Conservation (phyloP, 805 yeast species). For the Teunomyces lycoperdinae region DNA sequence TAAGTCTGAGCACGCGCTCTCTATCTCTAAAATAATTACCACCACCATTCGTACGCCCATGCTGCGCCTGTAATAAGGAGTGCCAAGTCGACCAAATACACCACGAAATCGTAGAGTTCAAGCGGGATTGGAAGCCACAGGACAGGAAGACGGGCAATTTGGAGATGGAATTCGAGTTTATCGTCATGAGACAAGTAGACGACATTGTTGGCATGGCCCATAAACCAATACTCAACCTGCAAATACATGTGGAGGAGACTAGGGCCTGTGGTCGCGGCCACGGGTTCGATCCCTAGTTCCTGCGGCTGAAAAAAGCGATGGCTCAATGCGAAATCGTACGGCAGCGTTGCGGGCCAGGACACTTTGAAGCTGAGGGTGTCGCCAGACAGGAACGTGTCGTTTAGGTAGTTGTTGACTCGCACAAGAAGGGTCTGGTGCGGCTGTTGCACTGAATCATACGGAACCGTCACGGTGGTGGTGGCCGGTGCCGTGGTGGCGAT, state of each 20-base stretch:
- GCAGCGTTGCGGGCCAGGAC: slow-evolving; percentile 37
- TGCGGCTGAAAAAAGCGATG: slow-evolving; percentile 21
- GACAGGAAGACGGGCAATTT: slow-evolving; percentile 24
- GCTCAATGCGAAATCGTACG: slow-evolving; percentile 21
- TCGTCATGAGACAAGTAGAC: slow-evolving; percentile 9
- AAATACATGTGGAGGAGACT: slow-evolving; percentile 15
- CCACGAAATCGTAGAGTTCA: slow-evolving; percentile 26
- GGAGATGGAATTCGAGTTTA: slow-evolving; percentile 20
- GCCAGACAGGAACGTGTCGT: slow-evolving; percentile 21
- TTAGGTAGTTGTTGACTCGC: slow-evolving; percentile 32
- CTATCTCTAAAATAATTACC: too few species aligned
- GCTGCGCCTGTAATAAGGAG: slow-evolving; percentile 2
- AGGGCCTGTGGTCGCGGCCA: not conserved
- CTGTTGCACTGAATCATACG: slow-evolving; percentile 6
- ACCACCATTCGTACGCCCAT: not conserved
- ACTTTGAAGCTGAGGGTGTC: slow-evolving; percentile 28
- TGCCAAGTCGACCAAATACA: slow-evolving; percentile 24
- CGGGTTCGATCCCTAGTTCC: slow-evolving; percentile 4
- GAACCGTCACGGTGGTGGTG: slow-evolving; percentile 3
- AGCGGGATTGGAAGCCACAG: slow-evolving; percentile 31
- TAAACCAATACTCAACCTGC: slow-evolving; percentile 18
- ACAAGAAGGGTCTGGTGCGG: slow-evolving; percentile 21
- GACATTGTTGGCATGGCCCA: slow-evolving; percentile 19
- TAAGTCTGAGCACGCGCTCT: not conserved
- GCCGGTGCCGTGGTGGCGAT: slow-evolving; percentile 14